Conservation (phyloP, 1,284 basidiomycete genomes). For the Ustilago xerochloae region DNA sequence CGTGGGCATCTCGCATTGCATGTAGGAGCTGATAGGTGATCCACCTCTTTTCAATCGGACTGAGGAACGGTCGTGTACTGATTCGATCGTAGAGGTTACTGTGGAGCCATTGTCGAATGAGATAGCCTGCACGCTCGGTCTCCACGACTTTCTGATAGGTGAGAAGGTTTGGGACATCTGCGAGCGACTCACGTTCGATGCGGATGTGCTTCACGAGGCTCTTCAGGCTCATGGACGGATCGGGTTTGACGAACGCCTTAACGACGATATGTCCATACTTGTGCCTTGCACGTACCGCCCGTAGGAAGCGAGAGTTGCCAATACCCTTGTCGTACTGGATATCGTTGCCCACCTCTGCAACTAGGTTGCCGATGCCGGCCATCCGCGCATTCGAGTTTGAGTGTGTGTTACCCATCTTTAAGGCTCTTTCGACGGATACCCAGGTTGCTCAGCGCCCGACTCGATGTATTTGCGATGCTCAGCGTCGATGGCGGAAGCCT, state of each 20-base stretch:
- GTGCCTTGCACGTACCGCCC: slow-evolving; percentile 85
- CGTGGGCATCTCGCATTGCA: slow-evolving; percentile 83
- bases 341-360: slow-evolving; percentile 59
- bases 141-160: slow-evolving; percentile 91
- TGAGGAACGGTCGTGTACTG: slow-evolving; percentile 95
- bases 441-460: too few species aligned
- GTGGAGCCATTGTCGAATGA: slow-evolving; percentile 93
- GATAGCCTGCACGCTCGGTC: slow-evolving; percentile 94
- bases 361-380: slow-evolving; percentile 56
- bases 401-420: slow-evolving; percentile 54
- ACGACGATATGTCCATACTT: slow-evolving; percentile 78
- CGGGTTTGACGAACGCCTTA: slow-evolving; percentile 85
- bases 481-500: too few species aligned
- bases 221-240: slow-evolving; percentile 77
- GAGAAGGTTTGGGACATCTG: slow-evolving; percentile 87
- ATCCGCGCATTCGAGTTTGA: slow-evolving; percentile 45
- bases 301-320: slow-evolving; percentile 92
- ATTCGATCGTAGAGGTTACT: slow-evolving; percentile 97
- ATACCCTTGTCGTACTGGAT: slow-evolving; percentile 71
- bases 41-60: slow-evolving; percentile 95
- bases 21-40: slow-evolving; percentile 92
- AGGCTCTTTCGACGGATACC: too few species aligned
- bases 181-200: slow-evolving; percentile 82
- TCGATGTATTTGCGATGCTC: too few species aligned
- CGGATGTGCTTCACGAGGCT: slow-evolving; percentile 78